These are phyloP conservation scores for Neurospora sp. DNA, from an alignment of 495 filamentous ascomycete species.

Conservation along the genomic window DNA sequence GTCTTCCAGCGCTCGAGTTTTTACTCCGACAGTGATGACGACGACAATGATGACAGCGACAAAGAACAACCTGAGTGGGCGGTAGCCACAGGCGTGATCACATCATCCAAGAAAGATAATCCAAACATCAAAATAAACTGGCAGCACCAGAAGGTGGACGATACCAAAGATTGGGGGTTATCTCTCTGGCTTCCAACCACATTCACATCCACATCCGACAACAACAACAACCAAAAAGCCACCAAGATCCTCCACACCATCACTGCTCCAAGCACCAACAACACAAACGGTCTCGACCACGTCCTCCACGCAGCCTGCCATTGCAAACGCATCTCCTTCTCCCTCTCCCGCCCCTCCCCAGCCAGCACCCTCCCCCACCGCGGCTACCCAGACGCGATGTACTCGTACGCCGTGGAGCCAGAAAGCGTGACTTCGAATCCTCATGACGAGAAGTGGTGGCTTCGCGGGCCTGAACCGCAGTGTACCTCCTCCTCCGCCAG, in stretches of 20 bases:
- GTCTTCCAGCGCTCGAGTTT: constrained; percentile 31
- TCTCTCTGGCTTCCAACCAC: constrained; percentile 36
- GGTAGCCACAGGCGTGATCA: background rate
- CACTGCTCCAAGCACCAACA: background rate
- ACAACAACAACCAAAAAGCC: constrained; percentile 5
- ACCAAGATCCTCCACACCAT: background rate
- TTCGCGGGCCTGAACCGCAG: constrained; percentile 16
- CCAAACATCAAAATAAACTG: constrained; percentile 17
- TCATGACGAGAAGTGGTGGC: constrained; percentile 26
- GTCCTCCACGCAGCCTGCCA: constrained; percentile 30
- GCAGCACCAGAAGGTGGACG: constrained; percentile 37
- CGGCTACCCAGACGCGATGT: constrained; percentile 24
- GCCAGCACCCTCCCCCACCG: constrained; percentile 17
- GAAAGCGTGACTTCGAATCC: constrained; percentile 36
- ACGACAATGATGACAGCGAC: background rate
- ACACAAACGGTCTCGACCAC: constrained; percentile 8
- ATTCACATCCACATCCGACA: background rate
- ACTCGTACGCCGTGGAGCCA: constrained; percentile 21
- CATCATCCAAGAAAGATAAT: background rate
- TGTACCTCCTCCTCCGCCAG: constrained; percentile 1
- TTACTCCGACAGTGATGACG: background rate
- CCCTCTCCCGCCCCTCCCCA: constrained; percentile 29
- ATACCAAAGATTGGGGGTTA: constrained; percentile 51
- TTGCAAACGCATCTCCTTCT: constrained; percentile 30
- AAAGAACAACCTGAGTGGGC: background rate